Conservation (phyloP, 2,329 filamentous ascomycete species). For the Chaetoscypha palmicola region DNA sequence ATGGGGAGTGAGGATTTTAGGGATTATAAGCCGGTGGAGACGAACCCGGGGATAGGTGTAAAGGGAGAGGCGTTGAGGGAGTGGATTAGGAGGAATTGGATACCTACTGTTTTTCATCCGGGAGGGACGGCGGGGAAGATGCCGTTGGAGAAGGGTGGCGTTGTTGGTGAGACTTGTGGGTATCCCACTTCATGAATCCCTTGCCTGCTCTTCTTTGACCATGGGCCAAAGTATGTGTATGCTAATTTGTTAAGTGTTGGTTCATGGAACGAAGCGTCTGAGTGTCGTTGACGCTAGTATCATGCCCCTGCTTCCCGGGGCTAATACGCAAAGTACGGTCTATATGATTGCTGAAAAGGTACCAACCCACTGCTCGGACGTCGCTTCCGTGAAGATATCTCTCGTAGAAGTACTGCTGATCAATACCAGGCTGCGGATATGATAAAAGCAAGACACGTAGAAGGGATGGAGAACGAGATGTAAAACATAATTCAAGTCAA, state of each 20-base stretch:
- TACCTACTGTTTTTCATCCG: conserved; percentile 33
- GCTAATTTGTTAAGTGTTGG: no score
- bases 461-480: not conserved
- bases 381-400: not conserved
- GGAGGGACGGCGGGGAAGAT: conserved; percentile 28
- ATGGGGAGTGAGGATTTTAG: conserved; percentile 20
- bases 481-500: not conserved
- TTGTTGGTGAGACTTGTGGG: conserved; percentile 16
- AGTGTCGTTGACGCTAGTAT: conserved; percentile 12
- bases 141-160: conserved; percentile 13
- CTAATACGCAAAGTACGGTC: conserved; percentile 1
- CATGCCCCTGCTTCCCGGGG: conserved; percentile 2
- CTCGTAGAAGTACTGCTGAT: not conserved
- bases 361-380: no score
- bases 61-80: conserved; percentile 23
- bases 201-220: no score
- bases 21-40: conserved; percentile 29
- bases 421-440: not conserved
- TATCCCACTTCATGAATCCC: no score
- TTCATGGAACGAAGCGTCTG: conserved; percentile 14
- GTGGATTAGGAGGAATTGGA: conserved; percentile 26
- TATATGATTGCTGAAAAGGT: conserved; percentile 11
- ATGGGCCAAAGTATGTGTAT: no score
- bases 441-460: not conserved
- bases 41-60: conserved; percentile 24